Evolutionary conservation across 2,329 filamentous ascomycete genomes (phyloP).

Genomic region (Cytospora paraplurivora): DNA sequence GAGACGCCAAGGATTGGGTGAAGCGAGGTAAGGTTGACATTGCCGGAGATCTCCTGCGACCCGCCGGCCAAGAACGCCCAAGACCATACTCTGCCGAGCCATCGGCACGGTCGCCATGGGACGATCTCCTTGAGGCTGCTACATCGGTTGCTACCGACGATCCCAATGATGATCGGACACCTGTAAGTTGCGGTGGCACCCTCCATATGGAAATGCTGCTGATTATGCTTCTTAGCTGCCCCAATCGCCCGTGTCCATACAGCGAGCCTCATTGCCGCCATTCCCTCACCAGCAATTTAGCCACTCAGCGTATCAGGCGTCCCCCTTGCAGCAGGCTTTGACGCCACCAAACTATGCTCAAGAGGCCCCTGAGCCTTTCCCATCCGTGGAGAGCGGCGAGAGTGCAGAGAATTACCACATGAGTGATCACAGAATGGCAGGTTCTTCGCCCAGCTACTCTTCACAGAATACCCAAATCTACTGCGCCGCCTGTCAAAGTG

Average conservation of each 20-base stretch:
- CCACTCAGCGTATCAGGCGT: conserved; percentile 77
- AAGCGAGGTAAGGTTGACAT: conserved; percentile 58
- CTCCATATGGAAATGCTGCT: conserved; percentile 39
- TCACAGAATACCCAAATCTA: conserved; percentile 85
- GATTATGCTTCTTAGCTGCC: conserved; percentile 56
- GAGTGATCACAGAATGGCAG: conserved; percentile 62
- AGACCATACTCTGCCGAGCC: conserved; percentile 85
- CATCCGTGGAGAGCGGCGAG: conserved; percentile 81
- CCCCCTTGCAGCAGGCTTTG: conserved; percentile 84
- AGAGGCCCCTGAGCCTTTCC: conserved; percentile 76
- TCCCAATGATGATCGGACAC: conserved; percentile 86
- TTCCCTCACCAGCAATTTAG: conserved; percentile 51
- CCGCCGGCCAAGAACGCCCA: conserved; percentile 68
- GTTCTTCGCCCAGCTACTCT: conserved; percentile 74
- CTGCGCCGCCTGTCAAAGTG: conserved; percentile 81
- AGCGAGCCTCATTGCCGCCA: conserved; percentile 63
- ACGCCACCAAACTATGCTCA: conserved; percentile 76
- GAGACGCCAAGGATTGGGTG: conserved; percentile 67
- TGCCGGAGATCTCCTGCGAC: conserved; percentile 59
- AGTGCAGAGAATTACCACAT: conserved; percentile 74
- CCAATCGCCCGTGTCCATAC: conserved; percentile 65
- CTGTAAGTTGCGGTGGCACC: conserved; percentile 57
- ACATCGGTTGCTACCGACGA: conserved; percentile 84
- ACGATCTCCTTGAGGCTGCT: conserved; percentile 91
- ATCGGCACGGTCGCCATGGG: conserved; percentile 81